phyloP scores from a whole-genome alignment of 441 rosid genomes.

The Euphorbia schlechtendalii region DNA sequence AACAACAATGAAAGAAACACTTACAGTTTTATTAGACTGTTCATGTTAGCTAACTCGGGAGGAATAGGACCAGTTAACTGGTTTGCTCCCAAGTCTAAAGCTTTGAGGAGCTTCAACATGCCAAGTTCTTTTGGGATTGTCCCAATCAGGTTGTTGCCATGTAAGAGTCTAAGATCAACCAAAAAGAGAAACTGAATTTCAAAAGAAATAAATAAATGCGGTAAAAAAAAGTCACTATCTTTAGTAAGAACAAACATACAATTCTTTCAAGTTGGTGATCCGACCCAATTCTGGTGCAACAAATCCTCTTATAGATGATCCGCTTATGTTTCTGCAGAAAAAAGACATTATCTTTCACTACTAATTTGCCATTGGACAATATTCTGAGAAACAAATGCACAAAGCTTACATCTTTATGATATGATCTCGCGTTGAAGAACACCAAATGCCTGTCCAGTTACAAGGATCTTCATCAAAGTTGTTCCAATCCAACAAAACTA shows the following conservation, averaged over 20 bases:
- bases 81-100: constrained; percentile 90
- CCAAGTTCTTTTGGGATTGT: constrained; percentile 84
- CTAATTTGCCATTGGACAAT: no score
- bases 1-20: neutral
- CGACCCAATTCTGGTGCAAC: constrained; percentile 75
- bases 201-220: neutral
- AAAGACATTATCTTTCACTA: no score
- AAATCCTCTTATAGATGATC: constrained; percentile 68
- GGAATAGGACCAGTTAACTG: constrained; percentile 79
- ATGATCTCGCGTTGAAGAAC: constrained; percentile 53
- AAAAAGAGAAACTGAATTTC: constrained; percentile 17
- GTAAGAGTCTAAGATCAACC: constrained; percentile 55
- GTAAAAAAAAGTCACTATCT: neutral
- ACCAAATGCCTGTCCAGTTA: constrained; percentile 65
- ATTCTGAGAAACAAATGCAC: no score
- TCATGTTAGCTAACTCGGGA: constrained; percentile 63
- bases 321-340: constrained; percentile 63
- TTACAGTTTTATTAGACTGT: constrained; percentile 51
- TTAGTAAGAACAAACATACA: constrained; percentile 37
- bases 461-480: constrained; percentile 77
- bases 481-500: constrained; percentile 77
- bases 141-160: constrained; percentile 62
- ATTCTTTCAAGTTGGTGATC: constrained; percentile 58
- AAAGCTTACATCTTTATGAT: constrained; percentile 71
- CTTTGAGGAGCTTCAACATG: constrained; percentile 56